phyloP scores from a whole-genome alignment of 2,329 filamentous ascomycete species.

The Exophiala bonariae region DNA sequence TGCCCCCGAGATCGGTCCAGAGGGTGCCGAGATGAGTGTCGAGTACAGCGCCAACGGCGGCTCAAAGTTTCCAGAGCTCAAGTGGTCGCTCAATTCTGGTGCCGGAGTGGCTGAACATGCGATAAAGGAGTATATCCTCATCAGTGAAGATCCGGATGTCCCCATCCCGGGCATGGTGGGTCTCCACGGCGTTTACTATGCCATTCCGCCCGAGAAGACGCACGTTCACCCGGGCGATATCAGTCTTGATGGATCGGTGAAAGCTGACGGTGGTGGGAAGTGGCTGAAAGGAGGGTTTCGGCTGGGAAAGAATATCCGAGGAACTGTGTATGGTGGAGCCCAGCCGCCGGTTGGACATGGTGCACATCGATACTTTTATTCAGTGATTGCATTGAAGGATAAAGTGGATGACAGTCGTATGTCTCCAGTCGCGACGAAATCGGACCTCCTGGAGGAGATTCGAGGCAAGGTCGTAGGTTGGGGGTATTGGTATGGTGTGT shows the following conservation, averaged over 20 bases:
- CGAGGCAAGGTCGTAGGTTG: constrained; percentile 51
- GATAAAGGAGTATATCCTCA: constrained; percentile 48
- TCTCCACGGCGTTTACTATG: constrained; percentile 47
- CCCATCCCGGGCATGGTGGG: constrained; percentile 44
- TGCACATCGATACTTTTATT: constrained; percentile 54
- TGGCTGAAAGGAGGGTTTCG: constrained; percentile 45
- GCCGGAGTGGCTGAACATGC: constrained; percentile 23
- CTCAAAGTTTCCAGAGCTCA: constrained; percentile 43
- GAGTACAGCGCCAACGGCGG: constrained; percentile 43
- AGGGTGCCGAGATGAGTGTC: constrained; percentile 32
- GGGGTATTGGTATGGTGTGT: constrained; percentile 51
- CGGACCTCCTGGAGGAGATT: constrained; percentile 46
- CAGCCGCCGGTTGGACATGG: constrained; percentile 53
- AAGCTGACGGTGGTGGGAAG: not conserved
- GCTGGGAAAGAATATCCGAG: constrained; percentile 45
- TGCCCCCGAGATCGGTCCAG: constrained; percentile 33
- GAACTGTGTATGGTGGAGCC: constrained; percentile 47
- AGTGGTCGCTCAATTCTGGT: constrained; percentile 37
- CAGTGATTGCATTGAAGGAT: constrained; percentile 50
- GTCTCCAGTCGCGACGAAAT: constrained; percentile 40
- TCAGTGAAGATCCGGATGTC: constrained; percentile 51
- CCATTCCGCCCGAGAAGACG: constrained; percentile 39
- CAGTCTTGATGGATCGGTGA: constrained; percentile 22
- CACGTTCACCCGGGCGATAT: constrained; percentile 42
- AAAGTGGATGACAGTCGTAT: constrained; percentile 41